Base-by-base conservation (phyloP, 495 filamentous ascomycete species). In the Aspergillus bridgeri region DNA sequence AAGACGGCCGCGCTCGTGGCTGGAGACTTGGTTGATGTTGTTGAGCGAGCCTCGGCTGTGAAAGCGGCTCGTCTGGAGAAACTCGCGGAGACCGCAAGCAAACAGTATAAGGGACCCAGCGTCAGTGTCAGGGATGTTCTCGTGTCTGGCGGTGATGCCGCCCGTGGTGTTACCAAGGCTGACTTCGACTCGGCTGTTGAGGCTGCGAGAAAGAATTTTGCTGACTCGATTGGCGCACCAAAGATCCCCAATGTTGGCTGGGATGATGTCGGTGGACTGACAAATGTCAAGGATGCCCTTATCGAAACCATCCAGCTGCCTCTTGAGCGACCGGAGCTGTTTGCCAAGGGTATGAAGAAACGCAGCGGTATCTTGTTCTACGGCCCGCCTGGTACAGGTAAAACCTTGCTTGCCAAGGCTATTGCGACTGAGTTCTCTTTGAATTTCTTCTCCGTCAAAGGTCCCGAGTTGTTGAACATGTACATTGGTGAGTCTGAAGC, bases 391-490 rank as follows among this genome's bases (percentile, higher is more conserved):
- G 94, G 94, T 53, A 98, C 95, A 5, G 94, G 94, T 29, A 99
- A 99, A 75, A 99, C 94, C 0, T 76, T 99, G 21, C 83, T 99
- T 24, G 94, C 94, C 33, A 98, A 98, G 76, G 94, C 94, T 42
- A 98, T 99, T 65, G 94, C 94, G 1, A 98, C 95, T 0, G 94
- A 98, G 64, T 98, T 97, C 78, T 95, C 90, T 51, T 82, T 99
- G 66, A 99, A 99, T 62, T 99, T 99, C 81, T 98, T 99, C 83
- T 91, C 87, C 51, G 91, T 99, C 72, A 99, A 99, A 73, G 94
- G 94, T 2, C 94, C 94, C 1, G 94, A 98, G 74, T 72, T 98
- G 64, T 84, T 98, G 18, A 98, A 98, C 67, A 98, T 98, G 94
- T 98, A 98, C 67, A 98, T 98, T 68, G 94, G 94, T 73, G 94